phyloP scores from a whole-genome alignment of 192 early-diverging fungal species.

The Gamsiella multidivaricata region DNA sequence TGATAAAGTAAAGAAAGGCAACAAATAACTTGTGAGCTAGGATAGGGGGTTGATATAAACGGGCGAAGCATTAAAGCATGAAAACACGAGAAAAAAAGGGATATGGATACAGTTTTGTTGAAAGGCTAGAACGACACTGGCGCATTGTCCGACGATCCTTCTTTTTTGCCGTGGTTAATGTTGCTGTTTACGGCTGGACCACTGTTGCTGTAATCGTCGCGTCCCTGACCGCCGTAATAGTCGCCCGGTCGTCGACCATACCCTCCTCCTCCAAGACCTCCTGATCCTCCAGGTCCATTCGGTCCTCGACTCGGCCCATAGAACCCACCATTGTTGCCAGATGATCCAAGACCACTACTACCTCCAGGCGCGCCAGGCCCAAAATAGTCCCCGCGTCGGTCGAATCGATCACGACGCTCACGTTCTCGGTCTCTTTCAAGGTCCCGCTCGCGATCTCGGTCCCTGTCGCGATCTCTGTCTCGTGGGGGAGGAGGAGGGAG shows the following conservation, averaged over 20 bases:
- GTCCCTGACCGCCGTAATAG: constrained; percentile 21
- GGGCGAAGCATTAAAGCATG: neutral
- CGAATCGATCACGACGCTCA: constrained; percentile 43
- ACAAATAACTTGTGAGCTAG: neutral
- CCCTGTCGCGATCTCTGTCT: constrained; percentile 41
- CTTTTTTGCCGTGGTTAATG: constrained; percentile 11
- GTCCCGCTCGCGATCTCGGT: constrained; percentile 35
- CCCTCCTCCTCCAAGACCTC: constrained; percentile 21
- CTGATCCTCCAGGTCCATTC: constrained; percentile 5
- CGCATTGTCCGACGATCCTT: constrained; percentile 7
- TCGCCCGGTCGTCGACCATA: constrained; percentile 29
- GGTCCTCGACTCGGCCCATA: constrained; percentile 32
- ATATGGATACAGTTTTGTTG: no score
- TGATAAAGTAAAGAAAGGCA: neutral
- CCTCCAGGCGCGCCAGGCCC: constrained; percentile 7
- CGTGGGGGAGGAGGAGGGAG: constrained; percentile 37
- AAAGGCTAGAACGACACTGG: neutral
- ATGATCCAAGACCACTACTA: neutral
- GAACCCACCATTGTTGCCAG: constrained; percentile 14
- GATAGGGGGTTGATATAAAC: neutral
- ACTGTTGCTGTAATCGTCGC: constrained; percentile 1
- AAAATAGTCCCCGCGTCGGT: constrained; percentile 38
- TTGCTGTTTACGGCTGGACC: constrained; percentile 5
- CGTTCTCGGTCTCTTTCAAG: constrained; percentile 30
- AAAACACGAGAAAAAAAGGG: neutral